These are phyloP conservation scores for Nepenthes alata DNA, from an alignment of 179 eudicot genomes.

Conservation along the genomic window DNA sequence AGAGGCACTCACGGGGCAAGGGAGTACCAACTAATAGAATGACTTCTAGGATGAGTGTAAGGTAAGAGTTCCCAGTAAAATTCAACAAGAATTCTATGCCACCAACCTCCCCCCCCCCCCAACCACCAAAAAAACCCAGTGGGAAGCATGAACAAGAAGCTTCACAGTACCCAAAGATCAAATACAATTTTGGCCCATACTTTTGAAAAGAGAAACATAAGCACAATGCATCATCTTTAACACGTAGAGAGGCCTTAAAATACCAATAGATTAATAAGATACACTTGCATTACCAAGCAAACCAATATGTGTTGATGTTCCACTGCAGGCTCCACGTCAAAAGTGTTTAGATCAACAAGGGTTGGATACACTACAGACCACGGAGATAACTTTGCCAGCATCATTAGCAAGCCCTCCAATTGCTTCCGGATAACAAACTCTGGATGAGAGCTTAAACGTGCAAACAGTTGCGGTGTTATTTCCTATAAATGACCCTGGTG, in stretches of 20 bases:
- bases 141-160: too few species aligned
- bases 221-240: background rate
- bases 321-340: constrained; percentile 58
- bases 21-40: background rate
- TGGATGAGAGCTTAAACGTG: constrained; percentile 94
- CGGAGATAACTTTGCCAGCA: constrained; percentile 83
- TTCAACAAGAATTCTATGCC: too few species aligned
- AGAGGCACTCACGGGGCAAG: background rate
- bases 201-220: background rate
- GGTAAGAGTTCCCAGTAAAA: background rate
- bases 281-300: constrained; percentile 57
- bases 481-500: constrained; percentile 45
- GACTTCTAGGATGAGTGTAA: background rate
- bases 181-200: background rate
- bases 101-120: too few species aligned
- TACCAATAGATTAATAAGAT: background rate
- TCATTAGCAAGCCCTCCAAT: constrained; percentile 73
- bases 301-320: constrained; percentile 80
- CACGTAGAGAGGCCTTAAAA: background rate
- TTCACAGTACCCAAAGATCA: too few species aligned
- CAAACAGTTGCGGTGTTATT: constrained; percentile 82
- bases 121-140: too few species aligned
- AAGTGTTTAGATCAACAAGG: constrained; percentile 76
- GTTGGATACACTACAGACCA: constrained; percentile 96
- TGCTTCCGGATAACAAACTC: constrained; percentile 71